Evolutionary conservation across 148 eudicot genomes (phyloP), one percentile per base, ranked within the genome.

Genomic region (Beta vulgaris): DNA sequence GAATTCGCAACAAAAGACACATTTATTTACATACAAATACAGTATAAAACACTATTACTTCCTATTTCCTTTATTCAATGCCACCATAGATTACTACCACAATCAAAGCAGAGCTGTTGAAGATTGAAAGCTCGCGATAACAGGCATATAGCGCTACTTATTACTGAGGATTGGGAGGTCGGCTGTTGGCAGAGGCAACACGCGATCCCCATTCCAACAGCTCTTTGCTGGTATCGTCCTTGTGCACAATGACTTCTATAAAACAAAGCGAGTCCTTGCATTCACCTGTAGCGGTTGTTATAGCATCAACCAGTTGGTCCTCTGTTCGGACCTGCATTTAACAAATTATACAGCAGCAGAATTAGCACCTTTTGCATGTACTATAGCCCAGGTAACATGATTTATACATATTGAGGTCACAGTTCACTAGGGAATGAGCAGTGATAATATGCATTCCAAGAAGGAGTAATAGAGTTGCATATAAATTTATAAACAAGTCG

Each of bases 151-250:
- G n/a, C n/a, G n/a, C n/a, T n/a, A n/a, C n/a, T n/a, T n/a, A 7
- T 46, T 85, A 89, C 69, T 91, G 97, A 11, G 92, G 93, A 69
- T 91, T 91, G 6, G 93, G 97, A 76, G 92, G 84, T 29, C 91
- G 87, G 54, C 92, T 80, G 73, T 91, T 91, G 23, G 97, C 97
- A 76, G 91, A 84, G 73, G 85, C 69, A 75, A 89, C 93, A 29
- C 97, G 93, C 32, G 93, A 91, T 6, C 97, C 93, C 93, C 97
- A 91, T 74, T 91, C 90, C 53, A 90, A 86, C 61, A 90, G 79
- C 74, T 90, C 95, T 82, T 85, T 90, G 81, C 92, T 90, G 16
- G 93, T 91, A 67, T 91, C 92, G 23, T 91, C 93, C 68, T 86
- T 91, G 84, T 91, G 97, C 75, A 84, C 88, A 3, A 91, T 37